phyloP scores from a whole-genome alignment of 2,329 filamentous ascomycete species.

The Phoma sp. region DNA sequence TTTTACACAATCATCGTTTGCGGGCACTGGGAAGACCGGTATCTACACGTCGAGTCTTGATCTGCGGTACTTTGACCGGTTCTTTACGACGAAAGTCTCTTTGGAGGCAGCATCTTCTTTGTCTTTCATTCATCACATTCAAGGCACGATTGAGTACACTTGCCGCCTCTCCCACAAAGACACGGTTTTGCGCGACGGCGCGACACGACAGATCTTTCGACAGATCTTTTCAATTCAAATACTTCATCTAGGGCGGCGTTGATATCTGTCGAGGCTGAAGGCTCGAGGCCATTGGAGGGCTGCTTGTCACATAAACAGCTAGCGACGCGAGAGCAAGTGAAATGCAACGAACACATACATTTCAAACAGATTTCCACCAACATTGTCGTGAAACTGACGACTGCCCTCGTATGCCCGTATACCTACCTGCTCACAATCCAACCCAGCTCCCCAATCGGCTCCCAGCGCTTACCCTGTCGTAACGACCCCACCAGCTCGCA shows the following conservation, averaged over 20 bases:
- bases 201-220: conserved; percentile 13
- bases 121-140: conserved; percentile 25
- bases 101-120: conserved; percentile 20
- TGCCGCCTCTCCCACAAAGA: background rate
- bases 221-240: conserved; percentile 14
- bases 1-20: conserved; percentile 19
- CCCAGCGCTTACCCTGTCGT: conserved; percentile 6
- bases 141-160: conserved; percentile 15
- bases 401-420: no score
- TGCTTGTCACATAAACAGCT: conserved; percentile 4
- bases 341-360: conserved; percentile 17
- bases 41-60: conserved; percentile 27
- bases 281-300: background rate
- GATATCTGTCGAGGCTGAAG: conserved; percentile 7
- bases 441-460: conserved; percentile 3
- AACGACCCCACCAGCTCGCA: conserved; percentile 13
- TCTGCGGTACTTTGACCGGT: conserved; percentile 39
- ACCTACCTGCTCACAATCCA: background rate
- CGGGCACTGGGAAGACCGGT: conserved; percentile 35
- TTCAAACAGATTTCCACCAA: background rate
- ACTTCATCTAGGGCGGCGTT: conserved; percentile 16
- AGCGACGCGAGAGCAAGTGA: background rate
- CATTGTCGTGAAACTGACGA: no score
- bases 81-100: conserved; percentile 20
- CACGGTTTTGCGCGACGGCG: conserved; percentile 10